Base-by-base conservation (phyloP, 129 eudicot species). In the Rutidosis leptorrhynchoides region DNA sequence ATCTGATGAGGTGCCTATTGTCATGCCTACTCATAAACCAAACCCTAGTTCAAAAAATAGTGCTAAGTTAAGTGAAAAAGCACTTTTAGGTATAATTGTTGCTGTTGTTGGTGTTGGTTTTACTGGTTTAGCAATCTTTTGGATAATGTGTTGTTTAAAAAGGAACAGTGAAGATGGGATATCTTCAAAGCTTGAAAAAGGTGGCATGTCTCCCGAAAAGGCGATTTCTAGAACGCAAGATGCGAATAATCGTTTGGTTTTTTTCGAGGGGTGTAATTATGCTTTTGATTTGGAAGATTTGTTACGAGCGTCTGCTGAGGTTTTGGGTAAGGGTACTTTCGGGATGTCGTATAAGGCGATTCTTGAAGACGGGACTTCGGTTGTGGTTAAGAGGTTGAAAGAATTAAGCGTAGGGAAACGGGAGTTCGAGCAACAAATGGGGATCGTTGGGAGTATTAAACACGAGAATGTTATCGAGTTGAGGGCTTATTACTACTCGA, bases 241-340 rank as follows among this genome's bases (percentile, higher is more conserved):
- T 80, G 94, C 91, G 19, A 85, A 76, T 68, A 92, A 92, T 40
- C 66, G 87, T 46, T 73, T 92, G 79, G 84, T 81, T 67, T 92
- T 92, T 83, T 92, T 92, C 48, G 98, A 92, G 84, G 96, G 95
- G 2, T 88, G 98, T 74, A 88, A 82, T 35, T 92, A 83, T 77
- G 96, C 94, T 22, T 92, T 92, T 64, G 98, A 92, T 88, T 83
- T 92, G 80, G 98, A 92, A 68, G 98, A 92, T 82, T 75, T 92
- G 68, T 69, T 92, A 76, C 80, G 98, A 82, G 96, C 98, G 58
- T 92, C 98, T 49, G 98, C 98, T 21, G 98, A 92, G 78, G 98
- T 92, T 3, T 77, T 92, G 71, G 98, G 98, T 29, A 92, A 92
- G 79, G 98, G 98, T 22, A 85, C 98, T 21, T 88, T 88, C 73